These are phyloP conservation scores for Kwoniella botswanensis DNA, from an alignment of 768 basidiomycete species.

Conservation along the genomic window DNA sequence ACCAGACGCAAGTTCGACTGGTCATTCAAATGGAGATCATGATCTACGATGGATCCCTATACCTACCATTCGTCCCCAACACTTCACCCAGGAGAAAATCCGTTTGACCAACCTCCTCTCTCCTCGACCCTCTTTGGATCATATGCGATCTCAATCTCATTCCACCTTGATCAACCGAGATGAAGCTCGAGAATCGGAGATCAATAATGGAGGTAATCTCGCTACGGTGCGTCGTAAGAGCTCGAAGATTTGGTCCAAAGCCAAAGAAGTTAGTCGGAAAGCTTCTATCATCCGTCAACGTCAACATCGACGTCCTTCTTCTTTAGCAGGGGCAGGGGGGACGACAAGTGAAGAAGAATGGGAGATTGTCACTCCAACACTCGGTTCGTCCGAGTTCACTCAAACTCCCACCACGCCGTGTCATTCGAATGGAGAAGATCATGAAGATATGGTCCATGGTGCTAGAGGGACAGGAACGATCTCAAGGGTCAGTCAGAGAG, in stretches of 20 bases:
- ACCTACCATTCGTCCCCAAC: not conserved
- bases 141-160: not conserved
- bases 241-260: not conserved
- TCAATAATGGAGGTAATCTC: not conserved
- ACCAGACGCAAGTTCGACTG: no score
- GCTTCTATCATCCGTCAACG: not conserved
- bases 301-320: not conserved
- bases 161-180: not conserved
- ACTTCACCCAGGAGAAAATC: not conserved
- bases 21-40: no score
- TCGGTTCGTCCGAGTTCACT: not conserved
- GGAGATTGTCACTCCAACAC: slow-evolving; percentile 4
- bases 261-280: not conserved
- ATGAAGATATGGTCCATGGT: not conserved
- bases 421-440: not conserved
- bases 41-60: not conserved
- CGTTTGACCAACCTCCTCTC: not conserved
- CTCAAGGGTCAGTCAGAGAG: slow-evolving; percentile 6
- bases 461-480: slow-evolving; percentile 6
- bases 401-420: not conserved
- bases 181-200: no score
- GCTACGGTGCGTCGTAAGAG: not conserved
- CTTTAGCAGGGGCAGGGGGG: not conserved
- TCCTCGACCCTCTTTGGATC: not conserved
- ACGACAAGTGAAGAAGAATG: not conserved